Base-by-base conservation (phyloP, 257 asterid genomes). In the Fraxinus pennsylvanica region DNA sequence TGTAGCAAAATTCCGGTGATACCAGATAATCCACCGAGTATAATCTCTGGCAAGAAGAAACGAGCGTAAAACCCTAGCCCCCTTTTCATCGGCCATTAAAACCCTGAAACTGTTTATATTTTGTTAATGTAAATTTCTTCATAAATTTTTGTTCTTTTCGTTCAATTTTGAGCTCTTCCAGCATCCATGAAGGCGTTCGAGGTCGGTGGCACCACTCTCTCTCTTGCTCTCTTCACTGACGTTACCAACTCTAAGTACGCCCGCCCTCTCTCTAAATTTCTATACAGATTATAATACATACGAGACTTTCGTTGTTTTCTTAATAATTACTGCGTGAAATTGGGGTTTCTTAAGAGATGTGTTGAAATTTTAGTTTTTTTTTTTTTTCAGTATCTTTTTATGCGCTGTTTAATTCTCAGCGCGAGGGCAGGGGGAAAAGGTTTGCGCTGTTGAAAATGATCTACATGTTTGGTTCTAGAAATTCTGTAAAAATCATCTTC, bases 241-340 rank as follows among this genome's bases (percentile, higher is more conserved):
- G 98, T 95, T 76, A 69, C 94, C 87, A 95, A 95, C 85, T 89
- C 99, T 80, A 93, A 88, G 99, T 95, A 90, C 61, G 82, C 33
- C 61, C 47, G 10, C 39, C 13, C 33, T 21, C 63, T 47, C 39
- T 65, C 22, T 47, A 29, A 3, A 25, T n/a, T 73, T 69, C n/a
- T 3, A 19, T 45, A 33, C 33, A 72, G 17, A 7, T 9, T 21
- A 22, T 32, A 69, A 17, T 52, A 17, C 21, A 15, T 54, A 5
- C 27, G 25, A n/a, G 65, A 54, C 7, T 27, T 54, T n/a, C 65
- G 25, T 54, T 38, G 9, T 38, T 54, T 54, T 9, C n/a, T 43
- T 66, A 61, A 21, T 19, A 22, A 33, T 29, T 41, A 7, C 75
- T 73, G 71, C 39, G 36, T 43, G n/a, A 38, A 21, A 30, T 71